A percentile compares a stretch with the other conserved stretches of the same genome.
These are phyloP conservation scores for Pisolithus tinctorius DNA, from an alignment of 768 basidiomycete species.

Conservation along the genomic window DNA sequence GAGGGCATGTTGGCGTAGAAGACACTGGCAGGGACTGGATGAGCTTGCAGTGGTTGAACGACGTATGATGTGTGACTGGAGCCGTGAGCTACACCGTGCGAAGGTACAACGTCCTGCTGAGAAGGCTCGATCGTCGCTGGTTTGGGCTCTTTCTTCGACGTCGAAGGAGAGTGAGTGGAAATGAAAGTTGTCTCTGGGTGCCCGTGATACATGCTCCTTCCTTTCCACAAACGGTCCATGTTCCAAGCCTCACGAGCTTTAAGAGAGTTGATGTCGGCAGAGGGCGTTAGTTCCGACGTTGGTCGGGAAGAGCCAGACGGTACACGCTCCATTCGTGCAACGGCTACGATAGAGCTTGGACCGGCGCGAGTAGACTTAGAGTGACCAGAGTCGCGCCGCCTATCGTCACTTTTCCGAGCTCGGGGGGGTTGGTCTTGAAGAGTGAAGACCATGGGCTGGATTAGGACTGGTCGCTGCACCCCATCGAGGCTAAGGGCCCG, in stretches of 20 bases:
- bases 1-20: conserved; percentile 57
- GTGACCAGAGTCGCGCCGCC: conserved; percentile 25
- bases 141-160: conserved; percentile 12
- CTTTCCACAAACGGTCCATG: conserved; percentile 79
- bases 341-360: conserved; percentile 29
- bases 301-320: conserved; percentile 55
- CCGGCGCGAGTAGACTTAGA: conserved; percentile 32
- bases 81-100: conserved; percentile 41
- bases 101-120: conserved; percentile 18
- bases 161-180: conserved; percentile 26
- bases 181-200: conserved; percentile 35
- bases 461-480: conserved; percentile 18
- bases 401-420: conserved; percentile 24
- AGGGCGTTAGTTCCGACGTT: conserved; percentile 63
- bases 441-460: conserved; percentile 27
- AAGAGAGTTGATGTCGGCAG: conserved; percentile 64
- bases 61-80: conserved; percentile 71
- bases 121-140: conserved; percentile 19
- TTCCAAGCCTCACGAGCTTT: conserved; percentile 80
- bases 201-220: conserved; percentile 63
- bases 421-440: conserved; percentile 25
- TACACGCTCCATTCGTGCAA: conserved; percentile 38
- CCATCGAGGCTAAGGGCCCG: conserved; percentile 27
- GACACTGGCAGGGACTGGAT: conserved; percentile 40
- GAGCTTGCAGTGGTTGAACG: conserved; percentile 52